Evolutionary conservation across 495 filamentous ascomycete species (phyloP).

Genomic region (Cenococcum geophilum): DNA sequence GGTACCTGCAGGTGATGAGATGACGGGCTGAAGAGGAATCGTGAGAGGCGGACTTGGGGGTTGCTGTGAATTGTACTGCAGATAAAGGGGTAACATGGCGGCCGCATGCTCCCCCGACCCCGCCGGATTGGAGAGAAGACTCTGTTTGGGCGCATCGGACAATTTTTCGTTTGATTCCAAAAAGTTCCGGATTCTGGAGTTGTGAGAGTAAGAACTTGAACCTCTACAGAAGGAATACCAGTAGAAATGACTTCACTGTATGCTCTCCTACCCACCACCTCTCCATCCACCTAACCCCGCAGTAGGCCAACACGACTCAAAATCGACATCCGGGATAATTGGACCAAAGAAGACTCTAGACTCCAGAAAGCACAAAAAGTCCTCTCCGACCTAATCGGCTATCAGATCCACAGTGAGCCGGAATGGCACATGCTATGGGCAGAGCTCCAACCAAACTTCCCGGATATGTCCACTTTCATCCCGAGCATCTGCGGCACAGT

Average conservation of each 20-base stretch:
- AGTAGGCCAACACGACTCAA: conserved; percentile 12
- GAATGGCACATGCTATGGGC: conserved; percentile 18
- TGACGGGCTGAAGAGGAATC: background rate
- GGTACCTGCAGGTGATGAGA: background rate
- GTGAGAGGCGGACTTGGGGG: background rate
- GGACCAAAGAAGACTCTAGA: conserved; percentile 10
- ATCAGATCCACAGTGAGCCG: conserved; percentile 7
- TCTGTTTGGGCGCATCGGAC: too few relatives aligned
- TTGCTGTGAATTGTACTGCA: background rate
- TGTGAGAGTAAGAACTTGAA: background rate
- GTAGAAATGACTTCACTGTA: conserved; percentile 13
- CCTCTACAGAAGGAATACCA: background rate
- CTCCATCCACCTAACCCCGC: background rate
- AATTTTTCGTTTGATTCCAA: too few relatives aligned
- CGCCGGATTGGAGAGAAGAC: too few relatives aligned
- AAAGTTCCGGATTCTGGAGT: too few relatives aligned
- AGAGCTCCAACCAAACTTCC: conserved; percentile 11
- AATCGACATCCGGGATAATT: conserved; percentile 17
- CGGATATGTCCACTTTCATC: conserved; percentile 14
- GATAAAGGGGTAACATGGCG: background rate
- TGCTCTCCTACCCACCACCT: background rate
- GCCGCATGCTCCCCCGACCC: too few relatives aligned
- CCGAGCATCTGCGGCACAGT: conserved; percentile 7
- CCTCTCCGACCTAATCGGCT: conserved; percentile 7
- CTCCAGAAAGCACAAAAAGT: conserved; percentile 10